Conservation (phyloP, 257 asterid genomes). For the Plantago elongata region DNA sequence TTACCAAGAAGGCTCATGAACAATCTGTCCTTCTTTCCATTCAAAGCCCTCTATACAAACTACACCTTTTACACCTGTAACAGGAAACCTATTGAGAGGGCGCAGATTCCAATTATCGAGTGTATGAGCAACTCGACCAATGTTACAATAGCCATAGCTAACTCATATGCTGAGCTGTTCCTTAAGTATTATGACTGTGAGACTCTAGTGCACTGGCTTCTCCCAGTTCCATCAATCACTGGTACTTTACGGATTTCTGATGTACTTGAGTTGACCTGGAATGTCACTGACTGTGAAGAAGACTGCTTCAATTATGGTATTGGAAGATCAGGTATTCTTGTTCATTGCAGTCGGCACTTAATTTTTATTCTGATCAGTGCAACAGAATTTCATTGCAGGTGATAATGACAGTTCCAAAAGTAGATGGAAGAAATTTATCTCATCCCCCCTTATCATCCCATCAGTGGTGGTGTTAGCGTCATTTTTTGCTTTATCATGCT, state of each 20-base stretch:
- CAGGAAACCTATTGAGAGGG: neutral
- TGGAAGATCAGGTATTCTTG: conserved; percentile 4
- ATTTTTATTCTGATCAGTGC: neutral
- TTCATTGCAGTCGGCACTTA: neutral
- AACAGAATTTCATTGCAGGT: conserved; percentile 17
- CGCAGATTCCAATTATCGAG: conserved; percentile 2
- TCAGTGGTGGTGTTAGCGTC: conserved; percentile 16
- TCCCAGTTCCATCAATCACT: conserved; percentile 22
- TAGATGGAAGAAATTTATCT: conserved; percentile 21
- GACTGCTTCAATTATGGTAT: conserved; percentile 17
- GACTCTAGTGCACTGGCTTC: conserved; percentile 9
- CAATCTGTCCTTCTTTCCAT: conserved; percentile 21
- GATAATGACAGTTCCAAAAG: conserved; percentile 2
- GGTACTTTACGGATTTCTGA: neutral
- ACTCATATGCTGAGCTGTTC: neutral
- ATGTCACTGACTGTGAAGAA: conserved; percentile 20
- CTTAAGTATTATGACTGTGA: conserved; percentile 24
- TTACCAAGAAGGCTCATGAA: conserved; percentile 27
- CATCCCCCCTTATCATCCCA: conserved; percentile 25
- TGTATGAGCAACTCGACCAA: conserved; percentile 33
- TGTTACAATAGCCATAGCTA: conserved; percentile 19
- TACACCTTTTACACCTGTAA: conserved; percentile 32
- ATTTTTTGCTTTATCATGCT: conserved; percentile 23
- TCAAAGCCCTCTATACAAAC: conserved; percentile 19
- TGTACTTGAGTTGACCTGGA: conserved; percentile 28